These are phyloP conservation scores for Phytophthora fragariaefolia DNA, from an alignment of 352 stramenopile species.

Conservation along the genomic window DNA sequence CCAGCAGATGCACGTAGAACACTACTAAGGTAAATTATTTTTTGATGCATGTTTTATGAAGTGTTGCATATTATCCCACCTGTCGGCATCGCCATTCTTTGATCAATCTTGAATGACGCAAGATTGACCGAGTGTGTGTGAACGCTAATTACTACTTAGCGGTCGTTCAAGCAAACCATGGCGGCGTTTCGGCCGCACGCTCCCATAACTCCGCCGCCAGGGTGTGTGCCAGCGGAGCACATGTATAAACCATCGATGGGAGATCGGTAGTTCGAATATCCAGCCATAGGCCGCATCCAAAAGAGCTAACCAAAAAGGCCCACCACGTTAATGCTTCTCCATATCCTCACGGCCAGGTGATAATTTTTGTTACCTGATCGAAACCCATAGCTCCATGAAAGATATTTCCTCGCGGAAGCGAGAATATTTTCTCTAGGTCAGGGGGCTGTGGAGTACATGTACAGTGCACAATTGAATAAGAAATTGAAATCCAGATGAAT, in stretches of 20 bases:
- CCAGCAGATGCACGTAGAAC: slow-evolving; percentile 47
- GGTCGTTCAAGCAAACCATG: slow-evolving; percentile 74
- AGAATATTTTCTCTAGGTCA: slow-evolving; percentile 90
- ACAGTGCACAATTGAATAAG: not conserved
- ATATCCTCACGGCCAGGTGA: too few relatives aligned
- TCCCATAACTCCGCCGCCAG: slow-evolving; percentile 92
- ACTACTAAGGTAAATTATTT: slow-evolving; percentile 49
- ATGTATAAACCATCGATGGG: slow-evolving; percentile 87
- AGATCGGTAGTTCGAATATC: slow-evolving; percentile 86
- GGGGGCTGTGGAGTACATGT: slow-evolving; percentile 50
- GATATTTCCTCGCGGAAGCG: slow-evolving; percentile 88
- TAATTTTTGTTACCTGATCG: too few relatives aligned
- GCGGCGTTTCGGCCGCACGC: slow-evolving; percentile 88
- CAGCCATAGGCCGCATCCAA: slow-evolving; percentile 86
- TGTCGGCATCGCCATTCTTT: too few relatives aligned
- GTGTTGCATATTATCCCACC: too few relatives aligned
- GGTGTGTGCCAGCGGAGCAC: slow-evolving; percentile 85
- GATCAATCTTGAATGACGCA: too few relatives aligned
- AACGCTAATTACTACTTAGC: too few relatives aligned
- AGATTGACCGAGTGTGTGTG: too few relatives aligned
- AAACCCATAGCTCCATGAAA: slow-evolving; percentile 91
- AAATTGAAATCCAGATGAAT: not conserved
- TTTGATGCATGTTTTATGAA: slow-evolving; percentile 30
- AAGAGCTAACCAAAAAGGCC: slow-evolving; percentile 64
- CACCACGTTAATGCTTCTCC: not conserved